A percentile compares a stretch with the other conserved stretches of the same genome.
phyloP scores from a whole-genome alignment of 2,329 filamentous ascomycete genomes.

The Calycina herbarum region DNA sequence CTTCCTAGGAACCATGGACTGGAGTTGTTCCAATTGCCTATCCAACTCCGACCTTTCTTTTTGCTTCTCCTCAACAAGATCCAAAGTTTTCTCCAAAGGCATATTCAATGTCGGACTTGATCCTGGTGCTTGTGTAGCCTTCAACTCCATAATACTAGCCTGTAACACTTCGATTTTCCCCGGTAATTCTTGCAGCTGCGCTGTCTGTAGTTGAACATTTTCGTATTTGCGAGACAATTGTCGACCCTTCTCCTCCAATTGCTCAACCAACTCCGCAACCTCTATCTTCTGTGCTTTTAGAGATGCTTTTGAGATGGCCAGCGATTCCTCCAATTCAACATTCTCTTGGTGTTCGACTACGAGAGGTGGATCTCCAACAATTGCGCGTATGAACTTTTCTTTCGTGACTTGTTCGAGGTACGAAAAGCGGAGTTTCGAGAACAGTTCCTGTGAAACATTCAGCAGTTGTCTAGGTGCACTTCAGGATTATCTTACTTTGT shows the following conservation, averaged over 20 bases:
- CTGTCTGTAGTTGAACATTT: constrained; percentile 49
- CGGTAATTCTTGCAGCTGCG: constrained; percentile 53
- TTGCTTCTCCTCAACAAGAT: constrained; percentile 52
- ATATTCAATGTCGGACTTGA: constrained; percentile 51
- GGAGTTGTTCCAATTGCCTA: constrained; percentile 62
- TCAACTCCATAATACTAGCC: constrained; percentile 48
- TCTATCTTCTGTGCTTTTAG: constrained; percentile 80
- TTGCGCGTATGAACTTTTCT: constrained; percentile 92
- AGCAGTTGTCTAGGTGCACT: constrained; percentile 6
- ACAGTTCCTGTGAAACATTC: constrained; percentile 63
- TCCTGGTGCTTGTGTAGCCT: constrained; percentile 43
- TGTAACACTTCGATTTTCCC: constrained; percentile 50
- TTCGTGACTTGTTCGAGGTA: constrained; percentile 99
- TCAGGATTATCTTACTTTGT: constrained; percentile 57
- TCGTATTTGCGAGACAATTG: constrained; percentile 58
- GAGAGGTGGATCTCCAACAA: constrained; percentile 85
- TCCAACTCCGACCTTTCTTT: constrained; percentile 57
- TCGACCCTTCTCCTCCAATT: constrained; percentile 66
- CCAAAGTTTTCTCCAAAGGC: constrained; percentile 57
- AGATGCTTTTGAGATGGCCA: constrained; percentile 68
- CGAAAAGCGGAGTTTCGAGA: constrained; percentile 93
- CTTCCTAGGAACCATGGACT: constrained; percentile 63
- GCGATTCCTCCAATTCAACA: constrained; percentile 69
- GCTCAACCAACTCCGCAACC: constrained; percentile 69
- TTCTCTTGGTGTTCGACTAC: constrained; percentile 85